Percentiles rank a stretch among this genome's conserved stretches.
Conservation (phyloP, 2,329 filamentous ascomycete genomes). For the Trichoderma sp. region DNA sequence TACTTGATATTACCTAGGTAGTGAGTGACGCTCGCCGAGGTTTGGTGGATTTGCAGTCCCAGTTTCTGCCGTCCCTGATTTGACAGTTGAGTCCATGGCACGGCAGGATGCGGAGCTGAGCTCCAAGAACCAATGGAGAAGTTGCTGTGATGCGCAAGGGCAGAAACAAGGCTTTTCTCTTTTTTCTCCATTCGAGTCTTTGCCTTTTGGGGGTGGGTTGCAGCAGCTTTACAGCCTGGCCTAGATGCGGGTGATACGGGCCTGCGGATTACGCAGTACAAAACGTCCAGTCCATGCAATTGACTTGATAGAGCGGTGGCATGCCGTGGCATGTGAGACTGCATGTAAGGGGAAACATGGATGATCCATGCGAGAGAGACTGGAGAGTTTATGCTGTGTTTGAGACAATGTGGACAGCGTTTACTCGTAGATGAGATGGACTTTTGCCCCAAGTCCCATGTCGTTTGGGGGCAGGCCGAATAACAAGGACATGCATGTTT, state of each 20-base stretch:
- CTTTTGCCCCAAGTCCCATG: background rate
- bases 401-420: background rate
- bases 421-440: too few relatives aligned
- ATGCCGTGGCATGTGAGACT: conserved; percentile 14
- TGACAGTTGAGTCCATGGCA: background rate
- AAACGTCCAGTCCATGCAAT: background rate
- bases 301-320: background rate
- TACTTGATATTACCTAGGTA: background rate
- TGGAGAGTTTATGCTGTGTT: background rate
- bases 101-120: conserved; percentile 19
- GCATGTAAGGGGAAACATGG: background rate
- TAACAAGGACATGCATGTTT: background rate
- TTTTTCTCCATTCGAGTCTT: background rate
- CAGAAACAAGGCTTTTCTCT: background rate
- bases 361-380: background rate
- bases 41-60: background rate
- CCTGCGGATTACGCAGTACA: background rate
- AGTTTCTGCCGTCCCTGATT: background rate
- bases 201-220: background rate
- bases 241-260: background rate
- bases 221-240: background rate
- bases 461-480: background rate
- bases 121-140: background rate
- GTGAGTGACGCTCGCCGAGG: background rate
- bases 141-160: background rate